Conservation (phyloP, 2,329 filamentous ascomycete genomes). For the Gremmenia infestans region DNA sequence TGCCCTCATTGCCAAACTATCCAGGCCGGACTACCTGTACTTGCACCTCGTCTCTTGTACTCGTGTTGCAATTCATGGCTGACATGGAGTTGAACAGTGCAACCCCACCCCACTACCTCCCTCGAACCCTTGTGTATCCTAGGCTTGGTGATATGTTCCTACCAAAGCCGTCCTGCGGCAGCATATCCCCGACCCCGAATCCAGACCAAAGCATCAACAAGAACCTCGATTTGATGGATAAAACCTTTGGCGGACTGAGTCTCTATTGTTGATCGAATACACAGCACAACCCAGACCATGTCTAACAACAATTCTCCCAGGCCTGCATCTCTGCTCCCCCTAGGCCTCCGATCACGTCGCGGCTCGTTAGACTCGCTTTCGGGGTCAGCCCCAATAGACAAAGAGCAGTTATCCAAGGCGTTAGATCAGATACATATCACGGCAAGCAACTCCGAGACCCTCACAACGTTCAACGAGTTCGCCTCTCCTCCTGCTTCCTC, state of each 20-base stretch:
- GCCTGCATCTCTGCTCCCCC: conserved; percentile 18
- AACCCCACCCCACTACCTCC: background rate
- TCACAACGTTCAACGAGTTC: conserved; percentile 95
- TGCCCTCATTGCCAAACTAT: background rate
- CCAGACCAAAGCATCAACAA: background rate
- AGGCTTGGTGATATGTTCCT: conserved; percentile 20
- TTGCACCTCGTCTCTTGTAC: background rate
- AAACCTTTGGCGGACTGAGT: background rate
- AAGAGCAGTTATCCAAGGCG: conserved; percentile 68
- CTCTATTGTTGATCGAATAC: background rate
- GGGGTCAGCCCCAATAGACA: conserved; percentile 52
- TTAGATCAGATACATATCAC: conserved; percentile 85
- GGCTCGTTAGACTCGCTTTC: conserved; percentile 46
- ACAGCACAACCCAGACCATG: conserved; percentile 16
- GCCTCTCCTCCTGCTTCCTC: conserved; percentile 61
- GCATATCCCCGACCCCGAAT: conserved; percentile 3
- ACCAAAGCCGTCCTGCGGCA: conserved; percentile 19
- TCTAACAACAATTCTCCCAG: conserved; percentile 27
- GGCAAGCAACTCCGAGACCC: conserved; percentile 75
- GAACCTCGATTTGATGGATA: background rate
- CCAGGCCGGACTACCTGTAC: background rate
- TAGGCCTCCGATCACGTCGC: conserved; percentile 32
- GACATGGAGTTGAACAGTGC: background rate
- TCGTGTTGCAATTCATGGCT: background rate
- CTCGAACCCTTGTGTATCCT: background rate